Base-by-base conservation (phyloP, 2,329 filamentous ascomycete genomes). In the Alternaria atra region DNA sequence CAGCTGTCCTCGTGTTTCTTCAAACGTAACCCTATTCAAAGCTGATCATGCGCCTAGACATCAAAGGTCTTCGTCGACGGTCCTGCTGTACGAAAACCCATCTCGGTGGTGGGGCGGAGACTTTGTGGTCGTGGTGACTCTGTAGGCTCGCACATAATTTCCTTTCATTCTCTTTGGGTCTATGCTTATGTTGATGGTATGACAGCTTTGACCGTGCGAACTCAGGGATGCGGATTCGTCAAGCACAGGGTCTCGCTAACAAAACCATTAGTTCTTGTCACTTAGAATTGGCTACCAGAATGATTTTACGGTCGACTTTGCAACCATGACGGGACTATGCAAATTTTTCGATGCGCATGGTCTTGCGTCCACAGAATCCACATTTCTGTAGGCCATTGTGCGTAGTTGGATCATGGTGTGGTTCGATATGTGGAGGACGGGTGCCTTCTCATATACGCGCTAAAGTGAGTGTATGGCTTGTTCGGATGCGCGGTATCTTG, bases 181-280 rank as follows among this genome's bases (percentile, higher is more conserved):
- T 8, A 13, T 32, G 13, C 15, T 10, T 40, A 10, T 32, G 17
- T 43, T 13, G 20, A 13, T 12, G 10, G 20, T 58, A 15, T 53
- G 29, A 30, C 25, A 35, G n/a, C 15, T 29, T 25, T 48, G 42
- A 27, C n/a, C 46, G 47, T 54, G 23, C 50, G 5, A 46, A 39
- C 39, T 25, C 23, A 52, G 34, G 17, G 54, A 25, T 32, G 27
- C 27, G 35, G 42, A 55, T 42, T 54, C 32, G 55, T 47, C 27
- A 39, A 47, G 25, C 10, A 17, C 35, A n/a, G 27, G 7, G n/a
- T 27, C 15, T 15, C 55, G 34, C 42, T 47, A 48, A 35, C 20
- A 46, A 29, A 39, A 17, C 7, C 15, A 23, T 20, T 20, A 29
- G 35, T 34, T 15, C 27, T 30, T 34, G 29, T 23, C 13, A 40